Percentiles rank a stretch among this genome's conserved stretches.
Conservation (phyloP, 2,329 filamentous ascomycete species). For the Colletotrichum phormii region DNA sequence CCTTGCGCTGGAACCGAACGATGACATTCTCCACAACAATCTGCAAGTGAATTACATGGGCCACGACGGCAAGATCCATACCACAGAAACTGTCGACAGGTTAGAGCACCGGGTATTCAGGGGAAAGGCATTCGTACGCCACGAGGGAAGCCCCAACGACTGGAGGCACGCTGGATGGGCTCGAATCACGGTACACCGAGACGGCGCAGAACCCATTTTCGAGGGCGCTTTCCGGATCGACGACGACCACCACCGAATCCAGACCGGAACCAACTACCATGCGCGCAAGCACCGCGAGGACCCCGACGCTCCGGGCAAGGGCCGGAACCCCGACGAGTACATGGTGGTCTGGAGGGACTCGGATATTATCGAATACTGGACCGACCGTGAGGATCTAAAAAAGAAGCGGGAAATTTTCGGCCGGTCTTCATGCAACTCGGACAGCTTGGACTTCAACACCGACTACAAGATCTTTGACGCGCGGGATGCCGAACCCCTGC, state of each 20-base stretch:
- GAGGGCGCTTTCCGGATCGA: slow-evolving; percentile 88
- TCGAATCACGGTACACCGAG: slow-evolving; percentile 79
- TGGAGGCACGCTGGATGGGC: slow-evolving; percentile 92
- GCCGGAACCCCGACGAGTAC: slow-evolving; percentile 69
- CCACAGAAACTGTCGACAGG: slow-evolving; percentile 77
- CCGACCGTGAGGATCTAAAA: slow-evolving; percentile 67
- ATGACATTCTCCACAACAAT: slow-evolving; percentile 85
- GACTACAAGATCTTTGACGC: slow-evolving; percentile 67
- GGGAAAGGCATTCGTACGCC: slow-evolving; percentile 79
- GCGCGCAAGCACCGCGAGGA: slow-evolving; percentile 79
- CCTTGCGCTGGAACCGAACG: slow-evolving; percentile 86
- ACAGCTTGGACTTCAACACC: slow-evolving; percentile 84
- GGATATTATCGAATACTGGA: slow-evolving; percentile 69
- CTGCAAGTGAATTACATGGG: slow-evolving; percentile 80
- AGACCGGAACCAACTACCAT: slow-evolving; percentile 79
- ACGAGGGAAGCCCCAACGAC: slow-evolving; percentile 58
- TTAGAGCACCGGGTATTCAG: slow-evolving; percentile 85
- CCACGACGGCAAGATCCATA: slow-evolving; percentile 75
- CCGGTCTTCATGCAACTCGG: slow-evolving; percentile 74
- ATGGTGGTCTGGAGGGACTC: slow-evolving; percentile 96
- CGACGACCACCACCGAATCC: slow-evolving; percentile 87
- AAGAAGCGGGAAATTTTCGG: slow-evolving; percentile 64
- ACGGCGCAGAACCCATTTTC: slow-evolving; percentile 84
- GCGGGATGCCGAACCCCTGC: slow-evolving; percentile 59
- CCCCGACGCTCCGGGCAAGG: slow-evolving; percentile 66